A percentile compares a stretch with the other conserved stretches of the same genome.
These are phyloP conservation scores for Fusarium zealandicum DNA, from an alignment of 2,329 filamentous ascomycete species.

Conservation along the genomic window DNA sequence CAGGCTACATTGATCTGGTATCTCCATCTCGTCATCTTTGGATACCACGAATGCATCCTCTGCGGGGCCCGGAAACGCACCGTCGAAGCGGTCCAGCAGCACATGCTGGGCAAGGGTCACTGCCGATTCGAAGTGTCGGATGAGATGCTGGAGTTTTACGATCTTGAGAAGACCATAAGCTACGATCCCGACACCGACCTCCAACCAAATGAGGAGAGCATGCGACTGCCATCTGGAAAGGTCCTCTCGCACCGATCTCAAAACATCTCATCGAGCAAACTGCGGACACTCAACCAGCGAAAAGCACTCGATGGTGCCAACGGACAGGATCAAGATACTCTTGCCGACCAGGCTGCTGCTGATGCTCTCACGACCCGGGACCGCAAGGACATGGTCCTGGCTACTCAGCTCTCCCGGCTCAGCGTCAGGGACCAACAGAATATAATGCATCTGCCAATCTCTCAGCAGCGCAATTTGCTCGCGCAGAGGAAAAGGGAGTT, in stretches of 20 bases:
- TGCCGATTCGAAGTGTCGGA: constrained; percentile 53
- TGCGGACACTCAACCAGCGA: neutral
- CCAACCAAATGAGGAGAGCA: neutral
- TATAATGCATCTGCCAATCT: neutral
- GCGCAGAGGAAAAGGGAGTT: neutral
- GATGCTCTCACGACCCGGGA: neutral
- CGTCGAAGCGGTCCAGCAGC: constrained; percentile 56
- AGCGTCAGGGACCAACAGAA: neutral
- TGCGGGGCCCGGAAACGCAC: constrained; percentile 55
- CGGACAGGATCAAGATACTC: neutral
- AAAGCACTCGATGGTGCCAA: too few relatives aligned
- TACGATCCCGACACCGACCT: neutral
- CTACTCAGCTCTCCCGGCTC: neutral
- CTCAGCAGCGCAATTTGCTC: neutral
- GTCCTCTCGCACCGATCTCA: constrained; percentile 1
- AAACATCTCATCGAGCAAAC: neutral
- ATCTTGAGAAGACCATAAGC: neutral
- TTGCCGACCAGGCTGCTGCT: neutral
- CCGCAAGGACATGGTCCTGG: neutral
- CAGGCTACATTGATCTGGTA: constrained; percentile 55
- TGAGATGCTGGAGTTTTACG: constrained; percentile 50
- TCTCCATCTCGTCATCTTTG: constrained; percentile 56
- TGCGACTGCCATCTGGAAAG: constrained; percentile 4
- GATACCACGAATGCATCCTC: constrained; percentile 58
- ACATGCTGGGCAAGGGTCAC: constrained; percentile 59